Conservation (phyloP, 169 alveolate genomes). For the Plasmodium cynomolgi region DNA sequence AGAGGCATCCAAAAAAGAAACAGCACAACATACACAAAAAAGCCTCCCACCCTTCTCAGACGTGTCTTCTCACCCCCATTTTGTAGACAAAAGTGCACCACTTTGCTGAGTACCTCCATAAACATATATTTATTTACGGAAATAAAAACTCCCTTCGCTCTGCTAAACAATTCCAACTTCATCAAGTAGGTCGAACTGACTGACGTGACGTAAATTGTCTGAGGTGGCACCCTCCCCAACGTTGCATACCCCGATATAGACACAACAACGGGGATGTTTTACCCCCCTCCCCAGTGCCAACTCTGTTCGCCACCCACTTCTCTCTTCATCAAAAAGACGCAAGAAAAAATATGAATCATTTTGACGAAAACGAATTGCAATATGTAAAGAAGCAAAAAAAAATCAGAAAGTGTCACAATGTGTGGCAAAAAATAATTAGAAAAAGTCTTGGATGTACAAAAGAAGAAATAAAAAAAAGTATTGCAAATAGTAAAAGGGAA, state of each 20-base stretch:
- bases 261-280: too few relatives aligned
- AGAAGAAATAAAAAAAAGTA: slow-evolving; percentile 36
- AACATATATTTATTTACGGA: too few relatives aligned
- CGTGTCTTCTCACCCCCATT: too few relatives aligned
- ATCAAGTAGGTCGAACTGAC: too few relatives aligned
- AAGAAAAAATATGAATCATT: slow-evolving; percentile 3
- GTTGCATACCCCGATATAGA: neutral
- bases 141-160: too few relatives aligned
- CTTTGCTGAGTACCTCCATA: too few relatives aligned
- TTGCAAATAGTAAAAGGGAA: slow-evolving; percentile 41
- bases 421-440: slow-evolving; percentile 49
- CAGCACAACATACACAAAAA: too few relatives aligned
- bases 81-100: too few relatives aligned
- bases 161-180: too few relatives aligned
- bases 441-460: slow-evolving; percentile 41
- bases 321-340: neutral
- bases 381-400: slow-evolving; percentile 3
- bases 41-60: too few relatives aligned
- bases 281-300: neutral
- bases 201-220: too few relatives aligned
- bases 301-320: neutral
- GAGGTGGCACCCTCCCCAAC: neutral
- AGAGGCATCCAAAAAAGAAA: too few relatives aligned
- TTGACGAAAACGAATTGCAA: neutral
- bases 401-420: slow-evolving; percentile 31